These are phyloP conservation scores for Jamesozyma jinghongensis DNA, from an alignment of 805 yeast species.

Conservation along the genomic window DNA sequence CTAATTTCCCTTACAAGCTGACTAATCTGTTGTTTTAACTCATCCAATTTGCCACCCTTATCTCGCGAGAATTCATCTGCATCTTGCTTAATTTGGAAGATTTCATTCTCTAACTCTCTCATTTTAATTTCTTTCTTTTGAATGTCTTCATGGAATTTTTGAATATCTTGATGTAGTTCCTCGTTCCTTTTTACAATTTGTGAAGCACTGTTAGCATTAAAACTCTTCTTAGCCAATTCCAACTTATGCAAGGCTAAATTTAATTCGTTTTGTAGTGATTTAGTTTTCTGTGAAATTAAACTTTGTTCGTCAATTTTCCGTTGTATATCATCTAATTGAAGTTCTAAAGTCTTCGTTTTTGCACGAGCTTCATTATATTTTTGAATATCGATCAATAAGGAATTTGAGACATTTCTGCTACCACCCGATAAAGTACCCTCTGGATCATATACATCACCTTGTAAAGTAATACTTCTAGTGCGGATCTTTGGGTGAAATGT, in stretches of 20 bases:
- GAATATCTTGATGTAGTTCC: constrained; percentile 39
- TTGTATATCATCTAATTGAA: constrained; percentile 35
- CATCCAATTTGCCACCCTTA: constrained; percentile 70
- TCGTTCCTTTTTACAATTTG: constrained; percentile 44
- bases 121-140: constrained; percentile 29
- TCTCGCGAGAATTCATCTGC: constrained; percentile 72
- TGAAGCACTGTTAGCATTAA: constrained; percentile 49
- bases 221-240: constrained; percentile 43
- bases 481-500: constrained; percentile 77
- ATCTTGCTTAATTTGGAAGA: constrained; percentile 53
- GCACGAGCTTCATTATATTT: constrained; percentile 42
- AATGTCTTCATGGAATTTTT: constrained; percentile 33
- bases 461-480: constrained; percentile 75
- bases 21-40: constrained; percentile 46
- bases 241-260: constrained; percentile 52
- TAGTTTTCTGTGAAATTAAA: constrained; percentile 40
- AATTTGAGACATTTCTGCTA: constrained; percentile 52
- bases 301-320: constrained; percentile 36
- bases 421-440: constrained; percentile 96
- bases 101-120: constrained; percentile 34
- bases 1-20: constrained; percentile 32
- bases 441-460: constrained; percentile 94
- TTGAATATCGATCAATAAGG: constrained; percentile 57
- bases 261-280: constrained; percentile 48
- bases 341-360: constrained; percentile 35